Base-by-base conservation (phyloP, 768 basidiomycete genomes). In the Collybia mongolica region DNA sequence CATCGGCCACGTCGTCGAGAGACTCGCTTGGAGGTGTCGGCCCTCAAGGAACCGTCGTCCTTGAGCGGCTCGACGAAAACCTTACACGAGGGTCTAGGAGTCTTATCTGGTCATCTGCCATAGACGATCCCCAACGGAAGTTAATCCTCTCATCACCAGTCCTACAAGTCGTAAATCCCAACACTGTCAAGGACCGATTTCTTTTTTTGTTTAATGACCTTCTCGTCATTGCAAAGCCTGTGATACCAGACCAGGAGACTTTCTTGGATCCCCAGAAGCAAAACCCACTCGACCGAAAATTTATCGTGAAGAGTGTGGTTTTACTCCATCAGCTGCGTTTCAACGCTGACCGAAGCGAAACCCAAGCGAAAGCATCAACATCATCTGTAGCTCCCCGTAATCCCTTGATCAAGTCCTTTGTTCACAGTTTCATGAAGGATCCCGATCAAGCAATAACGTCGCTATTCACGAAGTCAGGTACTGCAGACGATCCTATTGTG, bases 141-240 rank as follows among this genome's bases (percentile, higher is more conserved):
- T 71, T 98, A 36, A 71, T 97, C 14, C 72, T 95, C 37, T 87
- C 89, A 1, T 88, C 89, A 2, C 88, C 93, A 1, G 90, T 96
- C 6, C 74, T 96, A 5, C 97, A 99, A 69, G 93, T 98, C 12
- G 93, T 93, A 57, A 93, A 97, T 68, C 78, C 85, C 37, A 88
- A 96, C 67, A 94, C 90, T 0, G 89, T 94, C 66, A 98, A 98
- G 67, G 94, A 98, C 62, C 86, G 97, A 9, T 92, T 93, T 72
- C 80, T 98, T 8, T 95, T 98, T 74, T 79, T 98, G n/a, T 99
- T 99, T 79, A 93, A 75, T 66, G 97, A 99, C 65, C 81, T 98
- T 46, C 81, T 98, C 48, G 80, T 98, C 66, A 82, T 98, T 56
- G 88, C 95, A 36, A 98, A 98, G 66, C 94, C 94, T 11, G 76